These are phyloP conservation scores for Tolypocladium ovalisporum DNA, from an alignment of 2,329 filamentous ascomycete species.

Conservation along the genomic window DNA sequence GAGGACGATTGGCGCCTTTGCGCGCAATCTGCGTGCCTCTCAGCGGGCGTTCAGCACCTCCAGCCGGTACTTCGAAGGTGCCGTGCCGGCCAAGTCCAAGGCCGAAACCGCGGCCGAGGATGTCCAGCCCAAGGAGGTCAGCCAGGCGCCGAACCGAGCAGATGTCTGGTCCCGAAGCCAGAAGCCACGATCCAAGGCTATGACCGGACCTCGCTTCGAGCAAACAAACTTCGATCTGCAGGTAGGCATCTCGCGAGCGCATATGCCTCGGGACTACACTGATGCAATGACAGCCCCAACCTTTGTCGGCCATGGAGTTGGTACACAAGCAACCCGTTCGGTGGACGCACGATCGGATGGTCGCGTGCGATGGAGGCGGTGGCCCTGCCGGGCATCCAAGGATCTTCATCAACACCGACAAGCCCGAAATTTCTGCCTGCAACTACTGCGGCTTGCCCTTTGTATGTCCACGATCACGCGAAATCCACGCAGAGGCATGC, in stretches of 20 bases:
- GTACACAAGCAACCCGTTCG: conserved; percentile 91
- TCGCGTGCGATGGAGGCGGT: conserved; percentile 85
- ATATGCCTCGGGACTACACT: conserved; percentile 5
- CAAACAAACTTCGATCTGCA: conserved; percentile 90
- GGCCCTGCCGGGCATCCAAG: conserved; percentile 82
- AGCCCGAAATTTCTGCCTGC: conserved; percentile 84
- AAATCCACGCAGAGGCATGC: not conserved
- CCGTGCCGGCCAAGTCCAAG: conserved; percentile 25
- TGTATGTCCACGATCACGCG: conserved; percentile 43
- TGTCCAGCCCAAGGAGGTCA: conserved; percentile 33
- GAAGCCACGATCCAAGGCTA: conserved; percentile 67
- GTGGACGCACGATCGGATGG: conserved; percentile 75
- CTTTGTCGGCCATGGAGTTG: conserved; percentile 83
- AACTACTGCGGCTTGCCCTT: conserved; percentile 90
- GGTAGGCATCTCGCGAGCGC: conserved; percentile 41
- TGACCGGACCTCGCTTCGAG: conserved; percentile 92
- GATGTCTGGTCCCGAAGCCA: conserved; percentile 80
- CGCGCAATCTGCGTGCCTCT: conserved; percentile 31
- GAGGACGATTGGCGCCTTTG: conserved; percentile 31
- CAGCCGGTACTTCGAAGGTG: conserved; percentile 33
- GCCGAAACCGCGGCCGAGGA: conserved; percentile 32
- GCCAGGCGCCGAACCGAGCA: conserved; percentile 80
- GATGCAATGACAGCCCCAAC: conserved; percentile 57
- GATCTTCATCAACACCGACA: conserved; percentile 97
- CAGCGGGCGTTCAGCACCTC: conserved; percentile 38